Evolutionary conservation across 2,329 filamentous ascomycete species (phyloP).

Genomic region (Proliferodiscus dingleyae): DNA sequence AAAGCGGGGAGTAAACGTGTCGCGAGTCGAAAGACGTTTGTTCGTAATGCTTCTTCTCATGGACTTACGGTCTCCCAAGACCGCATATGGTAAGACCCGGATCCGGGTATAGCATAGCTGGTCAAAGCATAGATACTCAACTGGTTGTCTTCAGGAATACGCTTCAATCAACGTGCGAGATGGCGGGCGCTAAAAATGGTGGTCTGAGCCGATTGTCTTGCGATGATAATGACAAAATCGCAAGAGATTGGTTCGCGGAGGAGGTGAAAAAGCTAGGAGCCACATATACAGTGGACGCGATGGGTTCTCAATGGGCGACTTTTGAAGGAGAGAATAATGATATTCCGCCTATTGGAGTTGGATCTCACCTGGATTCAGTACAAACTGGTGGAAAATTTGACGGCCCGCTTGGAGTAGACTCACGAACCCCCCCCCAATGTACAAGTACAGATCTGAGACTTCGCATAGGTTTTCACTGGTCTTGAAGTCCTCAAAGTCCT

Average conservation of each 20-base stretch:
- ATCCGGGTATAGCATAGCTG: no score
- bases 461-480: conserved; percentile 44
- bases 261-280: conserved; percentile 4
- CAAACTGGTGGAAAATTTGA: conserved; percentile 68
- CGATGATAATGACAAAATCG: conserved; percentile 11
- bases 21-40: neutral
- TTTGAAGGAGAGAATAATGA: conserved; percentile 7
- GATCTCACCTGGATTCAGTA: conserved; percentile 7
- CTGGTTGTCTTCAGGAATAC: conserved; percentile 6
- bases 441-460: neutral
- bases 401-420: conserved; percentile 64
- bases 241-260: conserved; percentile 5
- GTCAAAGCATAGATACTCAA: no score
- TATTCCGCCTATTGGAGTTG: conserved; percentile 8
- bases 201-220: conserved; percentile 7
- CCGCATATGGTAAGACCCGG: no score
- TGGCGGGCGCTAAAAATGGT: conserved; percentile 8
- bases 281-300: conserved; percentile 5
- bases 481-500: conserved; percentile 67
- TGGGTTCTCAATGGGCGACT: conserved; percentile 7
- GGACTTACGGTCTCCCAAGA: conserved; percentile 7
- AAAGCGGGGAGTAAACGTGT: neutral
- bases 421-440: neutral
- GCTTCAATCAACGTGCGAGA: conserved; percentile 2
- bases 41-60: conserved; percentile 4